Conservation (phyloP, 345 rosid genomes). For the Turnera subulata region DNA sequence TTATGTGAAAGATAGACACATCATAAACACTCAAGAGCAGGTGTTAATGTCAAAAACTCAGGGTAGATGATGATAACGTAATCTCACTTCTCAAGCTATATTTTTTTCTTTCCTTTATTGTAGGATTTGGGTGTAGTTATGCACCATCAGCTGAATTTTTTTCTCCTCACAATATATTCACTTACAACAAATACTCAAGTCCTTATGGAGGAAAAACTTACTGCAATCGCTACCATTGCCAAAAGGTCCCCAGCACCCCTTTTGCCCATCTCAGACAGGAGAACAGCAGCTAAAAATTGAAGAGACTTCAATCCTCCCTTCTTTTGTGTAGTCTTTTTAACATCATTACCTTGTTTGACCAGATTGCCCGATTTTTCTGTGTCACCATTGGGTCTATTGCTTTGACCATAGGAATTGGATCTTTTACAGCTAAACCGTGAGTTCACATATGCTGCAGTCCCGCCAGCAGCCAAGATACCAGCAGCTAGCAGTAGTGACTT, state of each 20-base stretch:
- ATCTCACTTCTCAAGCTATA: too few relatives aligned
- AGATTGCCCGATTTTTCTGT: constrained; percentile 33
- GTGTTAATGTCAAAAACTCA: neutral
- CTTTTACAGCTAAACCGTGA: constrained; percentile 42
- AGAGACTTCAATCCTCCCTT: constrained; percentile 78
- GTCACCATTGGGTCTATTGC: constrained; percentile 49
- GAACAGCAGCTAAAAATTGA: constrained; percentile 66
- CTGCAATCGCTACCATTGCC: constrained; percentile 68
- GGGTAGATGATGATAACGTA: neutral
- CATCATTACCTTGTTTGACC: constrained; percentile 26
- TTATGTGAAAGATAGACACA: too few relatives aligned
- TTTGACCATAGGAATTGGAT: constrained; percentile 33
- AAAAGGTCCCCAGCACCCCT: constrained; percentile 84
- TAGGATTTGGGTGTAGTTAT: too few relatives aligned
- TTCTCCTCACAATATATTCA: too few relatives aligned
- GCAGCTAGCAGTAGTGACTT: constrained; percentile 73
- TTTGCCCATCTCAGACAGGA: constrained; percentile 80
- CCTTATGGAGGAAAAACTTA: constrained; percentile 31
- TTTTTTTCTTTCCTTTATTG: too few relatives aligned
- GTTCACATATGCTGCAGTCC: constrained; percentile 72
- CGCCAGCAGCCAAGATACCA: constrained; percentile 80
- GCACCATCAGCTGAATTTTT: too few relatives aligned
- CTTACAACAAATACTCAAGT: neutral
- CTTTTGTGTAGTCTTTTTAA: constrained; percentile 40
- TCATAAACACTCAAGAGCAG: neutral